Evolutionary conservation across 768 basidiomycete genomes (phyloP), one percentile per base, ranked within the genome.

Genomic region (Lactarius pseudohatsudake): DNA sequence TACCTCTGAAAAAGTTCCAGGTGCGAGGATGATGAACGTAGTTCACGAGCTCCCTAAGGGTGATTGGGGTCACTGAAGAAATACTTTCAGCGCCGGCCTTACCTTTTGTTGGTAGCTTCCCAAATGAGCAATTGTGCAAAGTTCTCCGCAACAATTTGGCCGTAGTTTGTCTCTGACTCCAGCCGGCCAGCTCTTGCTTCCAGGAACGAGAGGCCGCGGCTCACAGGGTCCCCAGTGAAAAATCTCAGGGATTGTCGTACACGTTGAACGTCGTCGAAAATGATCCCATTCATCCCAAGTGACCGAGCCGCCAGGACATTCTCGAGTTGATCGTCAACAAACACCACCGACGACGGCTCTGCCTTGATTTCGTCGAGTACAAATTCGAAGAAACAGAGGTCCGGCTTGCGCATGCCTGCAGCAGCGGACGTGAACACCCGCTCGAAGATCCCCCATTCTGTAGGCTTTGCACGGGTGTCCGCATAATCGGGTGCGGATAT

Each of bases 261-360:
- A 30, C 75, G 73, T 0, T 71, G 73, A 8, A 74, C 71, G 36
- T 78, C 72, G 59, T 84, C 81, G 53, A 84, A 85, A 32, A 85
- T 76, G 67, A 87, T 80, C 4, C 85, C 85, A 56, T 80, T 77
- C 56, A 86, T 75, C 7, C 86, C 86, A 10, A 86, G 75, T 0
- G 84, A 86, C 4, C 83, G 81, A 10, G 86, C 85, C 2, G 84
- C 79, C 11, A 85, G 70, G 5, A 88, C 82, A 65, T 87, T 86
- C 69, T 86, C 86, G 11, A 78, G 75, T 64, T 85, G 84, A 75
- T 86, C 85, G 59, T 88, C 86, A 9, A 88, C 80, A 69, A 86
- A 87, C 36, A 86, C 81, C 1, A 81, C 80, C 1, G 73, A 76
- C 1, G 69, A 70, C 2, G 85, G 84, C 57, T 86, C 82, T 6